Conservation (phyloP, 805 yeast species). For the Phaffomyces opuntiae region DNA sequence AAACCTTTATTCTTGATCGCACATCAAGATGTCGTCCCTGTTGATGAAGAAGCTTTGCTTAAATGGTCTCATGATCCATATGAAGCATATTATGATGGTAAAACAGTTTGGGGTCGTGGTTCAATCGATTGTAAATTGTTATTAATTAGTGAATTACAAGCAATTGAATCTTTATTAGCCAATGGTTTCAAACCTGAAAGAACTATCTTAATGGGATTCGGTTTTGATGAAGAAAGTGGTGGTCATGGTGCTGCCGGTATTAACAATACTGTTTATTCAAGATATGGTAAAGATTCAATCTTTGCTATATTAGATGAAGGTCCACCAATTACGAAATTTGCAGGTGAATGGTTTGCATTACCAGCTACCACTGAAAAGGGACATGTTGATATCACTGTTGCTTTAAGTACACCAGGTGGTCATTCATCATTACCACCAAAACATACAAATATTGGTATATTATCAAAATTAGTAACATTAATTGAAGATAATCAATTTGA, state of each 20-base stretch:
- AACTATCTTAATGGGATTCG: conserved; percentile 57
- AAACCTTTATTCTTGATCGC: conserved; percentile 69
- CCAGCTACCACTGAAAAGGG: conserved; percentile 45
- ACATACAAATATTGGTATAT: conserved; percentile 73
- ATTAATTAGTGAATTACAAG: conserved; percentile 58
- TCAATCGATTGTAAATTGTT: conserved; percentile 68
- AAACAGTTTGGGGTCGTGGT: conserved; percentile 68
- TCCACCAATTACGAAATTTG: conserved; percentile 28
- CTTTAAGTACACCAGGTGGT: conserved; percentile 62
- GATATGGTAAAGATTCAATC: conserved; percentile 55
- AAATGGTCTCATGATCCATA: conserved; percentile 69
- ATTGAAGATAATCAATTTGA: conserved; percentile 48
- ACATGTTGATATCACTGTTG: conserved; percentile 32
- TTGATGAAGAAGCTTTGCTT: conserved; percentile 45
- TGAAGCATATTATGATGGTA: conserved; percentile 58
- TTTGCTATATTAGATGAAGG: conserved; percentile 74
- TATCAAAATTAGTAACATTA: conserved; percentile 46
- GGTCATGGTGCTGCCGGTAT: conserved; percentile 38
- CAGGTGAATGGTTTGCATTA: conserved; percentile 34
- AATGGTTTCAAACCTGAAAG: conserved; percentile 53
- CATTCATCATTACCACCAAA: conserved; percentile 79
- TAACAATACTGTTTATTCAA: conserved; percentile 37
- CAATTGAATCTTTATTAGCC: conserved; percentile 48
- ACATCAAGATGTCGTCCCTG: conserved; percentile 83
- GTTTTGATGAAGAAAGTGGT: conserved; percentile 67